These are phyloP conservation scores for Fusarium subtropicale DNA, from an alignment of 2,329 filamentous ascomycete species.

Conservation along the genomic window DNA sequence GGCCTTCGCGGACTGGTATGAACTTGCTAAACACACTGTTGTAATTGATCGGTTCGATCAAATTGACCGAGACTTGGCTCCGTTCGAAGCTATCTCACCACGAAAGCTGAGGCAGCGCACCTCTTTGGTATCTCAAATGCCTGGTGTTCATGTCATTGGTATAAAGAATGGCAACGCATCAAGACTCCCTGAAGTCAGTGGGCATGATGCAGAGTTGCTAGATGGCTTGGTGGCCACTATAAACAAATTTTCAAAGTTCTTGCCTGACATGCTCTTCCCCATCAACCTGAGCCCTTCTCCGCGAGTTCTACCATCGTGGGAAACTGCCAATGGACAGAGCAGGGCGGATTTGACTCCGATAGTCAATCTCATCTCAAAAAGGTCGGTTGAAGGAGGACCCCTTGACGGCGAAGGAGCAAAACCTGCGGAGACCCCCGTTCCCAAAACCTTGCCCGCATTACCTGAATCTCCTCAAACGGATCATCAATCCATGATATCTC, in stretches of 20 bases:
- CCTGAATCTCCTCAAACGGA: conserved; percentile 8
- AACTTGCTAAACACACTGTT: conserved; percentile 77
- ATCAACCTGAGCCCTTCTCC: conserved; percentile 74
- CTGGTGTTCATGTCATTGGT: conserved; percentile 62
- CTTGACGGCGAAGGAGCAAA: not conserved
- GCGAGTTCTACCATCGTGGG: conserved; percentile 66
- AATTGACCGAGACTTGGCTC: conserved; percentile 78
- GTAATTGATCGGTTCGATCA: conserved; percentile 86
- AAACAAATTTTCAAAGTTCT: conserved; percentile 73
- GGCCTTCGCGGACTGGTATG: conserved; percentile 86
- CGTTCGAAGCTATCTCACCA: conserved; percentile 81
- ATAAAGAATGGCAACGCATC: conserved; percentile 73
- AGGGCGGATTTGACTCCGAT: conserved; percentile 46
- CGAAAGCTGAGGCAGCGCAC: conserved; percentile 72
- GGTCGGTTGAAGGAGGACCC: conserved; percentile 28
- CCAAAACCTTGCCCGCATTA: conserved; percentile 5
- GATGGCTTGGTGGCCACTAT: conserved; percentile 73
- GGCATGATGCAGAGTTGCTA: conserved; percentile 52
- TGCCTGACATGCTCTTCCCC: conserved; percentile 86
- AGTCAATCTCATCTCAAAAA: conserved; percentile 48
- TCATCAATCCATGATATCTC: conserved; percentile 32
- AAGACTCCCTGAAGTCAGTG: conserved; percentile 52
- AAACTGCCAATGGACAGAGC: conserved; percentile 59
- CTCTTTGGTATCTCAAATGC: conserved; percentile 53
- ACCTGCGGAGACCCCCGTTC: conserved; percentile 13